Evolutionary conservation across 2,329 filamentous ascomycete species (phyloP), one percentile per base, ranked within the genome.

Genomic region (Penicillium janthinellum): DNA sequence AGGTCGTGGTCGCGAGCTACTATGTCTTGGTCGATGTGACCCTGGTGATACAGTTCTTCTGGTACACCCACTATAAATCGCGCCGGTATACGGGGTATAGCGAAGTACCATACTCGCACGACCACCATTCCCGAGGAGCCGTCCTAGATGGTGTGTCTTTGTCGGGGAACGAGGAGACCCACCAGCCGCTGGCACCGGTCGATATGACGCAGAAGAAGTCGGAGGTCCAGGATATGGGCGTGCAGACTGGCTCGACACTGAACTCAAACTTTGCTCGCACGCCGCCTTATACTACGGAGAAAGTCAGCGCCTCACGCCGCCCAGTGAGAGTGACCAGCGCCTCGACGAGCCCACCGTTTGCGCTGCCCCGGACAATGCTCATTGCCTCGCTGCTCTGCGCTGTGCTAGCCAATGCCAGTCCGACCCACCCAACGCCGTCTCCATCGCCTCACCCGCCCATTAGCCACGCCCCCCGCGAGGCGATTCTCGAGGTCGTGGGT

Each of bases 1-100:
- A 90, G 77, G 81, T 89, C 42, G 81, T 87, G 8, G 81, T 89
- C 51, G 87, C 86, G 1, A 77, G 75, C 22, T 90, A 90, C 74
- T 90, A 90, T 70, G 86, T 88, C 52, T 83, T 83, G 28, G 87
- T 90, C 2, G 87, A 90, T 71, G 74, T 86, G 34, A 81, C 83
- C 38, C 76, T 90, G 31, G 85, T 88, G 7, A 76, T 79, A 38
- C 87, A 90, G 74, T 89, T 86, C 77, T 76, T 87, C 39, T 89
- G 86, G 85, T 90, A 89, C 67, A 85, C 86, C 53, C 78, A 83
- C 60, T 70, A 86, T 60, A 81, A 82, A 67, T 78, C 56, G 6
- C 57, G 83, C 56, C 81, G 79, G 49, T 73, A 79, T 57, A 77
- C 80, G 20, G 70, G 64, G 12, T 74, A 75, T 54, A 60, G 66